These are phyloP conservation scores for Selaginella tamariscina DNA, from an alignment of 75 land plant species.

Conservation along the genomic window DNA sequence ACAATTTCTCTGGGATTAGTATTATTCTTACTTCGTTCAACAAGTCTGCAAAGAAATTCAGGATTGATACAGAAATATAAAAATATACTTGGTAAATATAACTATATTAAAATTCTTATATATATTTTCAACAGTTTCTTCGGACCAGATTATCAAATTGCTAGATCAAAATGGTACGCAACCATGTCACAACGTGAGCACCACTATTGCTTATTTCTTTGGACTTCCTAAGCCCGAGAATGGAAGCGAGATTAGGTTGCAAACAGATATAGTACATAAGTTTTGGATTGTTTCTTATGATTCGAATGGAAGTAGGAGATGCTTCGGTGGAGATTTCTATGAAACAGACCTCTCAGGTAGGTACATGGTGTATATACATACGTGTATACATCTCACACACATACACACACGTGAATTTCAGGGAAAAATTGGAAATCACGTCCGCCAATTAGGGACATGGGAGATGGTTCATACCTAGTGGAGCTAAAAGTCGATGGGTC, in stretches of 20 bases:
- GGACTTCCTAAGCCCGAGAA: slow-evolving; percentile 19
- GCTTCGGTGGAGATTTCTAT: slow-evolving; percentile 76
- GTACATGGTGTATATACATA: not conserved
- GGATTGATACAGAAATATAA: no score
- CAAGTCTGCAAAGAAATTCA: no score
- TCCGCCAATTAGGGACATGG: slow-evolving; percentile 18
- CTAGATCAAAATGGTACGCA: slow-evolving; percentile 44
- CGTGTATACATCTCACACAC: not conserved
- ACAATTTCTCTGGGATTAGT: no score
- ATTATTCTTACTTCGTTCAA: no score
- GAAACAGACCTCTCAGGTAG: slow-evolving; percentile 21
- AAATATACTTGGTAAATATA: no score
- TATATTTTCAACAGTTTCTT: no score
- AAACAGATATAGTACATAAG: slow-evolving; percentile 40
- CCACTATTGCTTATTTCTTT: slow-evolving; percentile 26
- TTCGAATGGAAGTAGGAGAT: slow-evolving; percentile 30
- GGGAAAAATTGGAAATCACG: slow-evolving; percentile 21
- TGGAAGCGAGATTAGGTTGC: slow-evolving; percentile 10
- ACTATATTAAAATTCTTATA: no score
- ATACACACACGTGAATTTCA: not conserved
- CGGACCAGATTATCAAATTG: slow-evolving; percentile 16
- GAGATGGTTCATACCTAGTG: slow-evolving; percentile 17
- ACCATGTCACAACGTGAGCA: slow-evolving; percentile 38
- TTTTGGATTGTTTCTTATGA: slow-evolving; percentile 41
- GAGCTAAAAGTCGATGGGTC: slow-evolving; percentile 12